Evolutionary conservation across 768 basidiomycete species (phyloP), one percentile per base, ranked within the genome.

Genomic region (Psilocybe tampanensis): DNA sequence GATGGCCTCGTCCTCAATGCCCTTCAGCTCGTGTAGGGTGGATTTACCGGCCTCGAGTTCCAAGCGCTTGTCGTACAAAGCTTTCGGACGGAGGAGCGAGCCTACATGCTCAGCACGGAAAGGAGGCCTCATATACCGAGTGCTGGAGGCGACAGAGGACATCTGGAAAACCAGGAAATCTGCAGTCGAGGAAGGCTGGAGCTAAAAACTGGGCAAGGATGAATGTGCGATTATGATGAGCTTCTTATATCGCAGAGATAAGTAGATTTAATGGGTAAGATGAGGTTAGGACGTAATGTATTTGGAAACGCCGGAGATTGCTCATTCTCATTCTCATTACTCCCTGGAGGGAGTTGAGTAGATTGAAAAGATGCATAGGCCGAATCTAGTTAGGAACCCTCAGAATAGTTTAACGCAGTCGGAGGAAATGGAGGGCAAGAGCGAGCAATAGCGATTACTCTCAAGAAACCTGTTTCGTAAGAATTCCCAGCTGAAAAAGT

Each of bases 91-190:
- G 54, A 86, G 71, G 49, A 88, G 76, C 19, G 85, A 86, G 43
- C 86, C 86, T 48, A 86, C 75, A 67, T 86, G 86, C 53, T 86
- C 85, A 44, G 78, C 80, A 52, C 80, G 76, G 59, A 73, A 78
- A 19, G 77, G 78, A 22, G 77, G 75, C 22, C 59, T 70, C 52
- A 72, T 52, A 59, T 69, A 73, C 36, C 74, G 62, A 49, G 64
- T 52, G 39, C 52, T 42, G 47, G 59, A 60, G 33, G 51, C 44
- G 39, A 54, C 44, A 47, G 59, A 60, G 33, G 52, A 47, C 47
- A 61, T 57, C 67, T 55, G 19, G 59, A 41, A 42, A 47, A 47
- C 50, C 44, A 52, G 60, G 52, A 34, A 56, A 45, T 3, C 29
- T 29, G 29, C 36, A 13, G n/a, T 39, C 36, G 54, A 58, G 55